phyloP scores from a whole-genome alignment of 768 basidiomycete genomes.

The Mycena epipterygia region DNA sequence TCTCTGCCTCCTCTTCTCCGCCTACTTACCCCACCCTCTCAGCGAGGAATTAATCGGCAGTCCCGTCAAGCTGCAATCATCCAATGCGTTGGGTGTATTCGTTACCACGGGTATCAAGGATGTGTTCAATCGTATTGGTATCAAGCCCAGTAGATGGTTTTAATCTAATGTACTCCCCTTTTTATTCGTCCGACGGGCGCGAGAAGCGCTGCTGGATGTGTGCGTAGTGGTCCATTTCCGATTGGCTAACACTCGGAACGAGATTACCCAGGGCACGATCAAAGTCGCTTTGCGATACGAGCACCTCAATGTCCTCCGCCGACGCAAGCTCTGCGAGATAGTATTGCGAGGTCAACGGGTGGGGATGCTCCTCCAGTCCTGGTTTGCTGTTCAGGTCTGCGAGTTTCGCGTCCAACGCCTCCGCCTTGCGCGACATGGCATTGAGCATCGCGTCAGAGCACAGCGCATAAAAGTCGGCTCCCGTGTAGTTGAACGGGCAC shows the following conservation, averaged over 20 bases:
- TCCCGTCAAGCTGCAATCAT: slow-evolving; percentile 58
- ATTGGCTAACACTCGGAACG: slow-evolving; percentile 85
- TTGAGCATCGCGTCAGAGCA: slow-evolving; percentile 97
- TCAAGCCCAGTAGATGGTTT: slow-evolving; percentile 71
- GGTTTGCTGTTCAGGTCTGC: slow-evolving; percentile 63
- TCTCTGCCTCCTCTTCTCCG: neutral
- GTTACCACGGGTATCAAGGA: slow-evolving; percentile 65
- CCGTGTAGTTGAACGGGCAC: slow-evolving; percentile 95
- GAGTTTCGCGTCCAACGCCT: slow-evolving; percentile 81
- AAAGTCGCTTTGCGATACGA: slow-evolving; percentile 86
- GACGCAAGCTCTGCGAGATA: slow-evolving; percentile 88
- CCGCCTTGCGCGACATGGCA: slow-evolving; percentile 92
- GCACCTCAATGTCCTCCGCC: slow-evolving; percentile 76
- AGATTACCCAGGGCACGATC: slow-evolving; percentile 76
- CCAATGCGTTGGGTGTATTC: slow-evolving; percentile 60
- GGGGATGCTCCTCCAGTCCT: slow-evolving; percentile 62
- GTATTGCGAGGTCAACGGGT: slow-evolving; percentile 89
- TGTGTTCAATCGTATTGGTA: slow-evolving; percentile 68
- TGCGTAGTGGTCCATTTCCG: slow-evolving; percentile 89
- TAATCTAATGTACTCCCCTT: slow-evolving; percentile 40
- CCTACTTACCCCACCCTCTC: neutral
- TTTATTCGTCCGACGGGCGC: slow-evolving; percentile 20
- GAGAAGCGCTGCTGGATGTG: slow-evolving; percentile 80
- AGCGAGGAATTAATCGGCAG: slow-evolving; percentile 65
- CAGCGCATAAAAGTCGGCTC: slow-evolving; percentile 97